Evolutionary conservation across 805 yeast species (phyloP), one percentile per base, ranked within the genome.

Genomic region (Pichia heedii): DNA sequence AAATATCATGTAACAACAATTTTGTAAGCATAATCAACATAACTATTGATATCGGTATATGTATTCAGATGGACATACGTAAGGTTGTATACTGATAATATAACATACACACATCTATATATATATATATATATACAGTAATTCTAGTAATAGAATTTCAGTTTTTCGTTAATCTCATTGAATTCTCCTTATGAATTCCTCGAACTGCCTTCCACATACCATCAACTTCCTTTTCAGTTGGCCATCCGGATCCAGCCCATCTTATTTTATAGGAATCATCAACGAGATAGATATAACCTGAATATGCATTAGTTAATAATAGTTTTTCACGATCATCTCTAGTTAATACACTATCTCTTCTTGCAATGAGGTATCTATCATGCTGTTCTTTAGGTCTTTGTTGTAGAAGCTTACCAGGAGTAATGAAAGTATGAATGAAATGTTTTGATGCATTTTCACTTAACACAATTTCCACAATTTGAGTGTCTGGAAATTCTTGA

Each of bases 241-340:
- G 82, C 33, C 73, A 75, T 2, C 97, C 98, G 52, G 94, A 77
- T 4, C 87, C 84, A 21, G 87, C 88, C 97, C 97, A 90, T 53
- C 97, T 70, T 42, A 93, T 81, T 54, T 74, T 80, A 41, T 82
- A 81, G 13, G 77, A 67, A 15, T 68, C 69, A 56, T 93, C 98
- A 30, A 93, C 72, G 5, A 90, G 66, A 50, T 87, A 82, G 11
- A 88, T 67, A 56, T 85, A 88, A 0, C 97, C 97, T 2, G 94
- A 77, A 53, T 82, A 84, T 20, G 76, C 72, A 57, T 90, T 90
- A 43, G 79, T 80, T 51, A 88, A 75, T 39, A 74, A 66, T 30
- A 90, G 61, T 22, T 72, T 60, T 42, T 79, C 78, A 52, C 84
- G 75, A 6, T 76, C 62, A 18, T 70, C 76, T 45, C 73, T 70